A percentile compares a stretch with the other conserved stretches of the same genome.
These are phyloP conservation scores for Tuctoria greenei DNA, from an alignment of 176 grass and related monocot species.

Conservation along the genomic window DNA sequence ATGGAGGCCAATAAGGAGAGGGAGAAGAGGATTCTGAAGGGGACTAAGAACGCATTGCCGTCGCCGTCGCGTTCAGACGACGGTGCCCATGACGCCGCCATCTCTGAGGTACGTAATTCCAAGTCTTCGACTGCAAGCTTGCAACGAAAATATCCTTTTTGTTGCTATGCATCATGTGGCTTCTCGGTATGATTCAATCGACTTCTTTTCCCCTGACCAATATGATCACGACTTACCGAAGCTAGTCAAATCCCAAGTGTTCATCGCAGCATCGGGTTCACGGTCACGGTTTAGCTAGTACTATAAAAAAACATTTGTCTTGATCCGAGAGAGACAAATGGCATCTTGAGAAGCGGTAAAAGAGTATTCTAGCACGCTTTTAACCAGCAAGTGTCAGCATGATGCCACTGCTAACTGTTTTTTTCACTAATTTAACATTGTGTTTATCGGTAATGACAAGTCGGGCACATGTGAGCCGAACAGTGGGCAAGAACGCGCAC, in stretches of 20 bases:
- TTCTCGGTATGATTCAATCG: neutral
- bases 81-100: constrained; percentile 35
- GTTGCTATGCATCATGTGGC: constrained; percentile 10
- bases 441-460: constrained; percentile 46
- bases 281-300: neutral
- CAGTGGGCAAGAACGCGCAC: neutral
- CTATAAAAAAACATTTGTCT: constrained; percentile 5
- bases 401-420: constrained; percentile 14
- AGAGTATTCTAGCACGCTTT: neutral
- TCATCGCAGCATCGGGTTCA: constrained; percentile 14
- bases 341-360: constrained; percentile 1
- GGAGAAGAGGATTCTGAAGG: constrained; percentile 82
- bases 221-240: neutral
- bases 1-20: constrained; percentile 82
- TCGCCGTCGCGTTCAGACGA: constrained; percentile 56
- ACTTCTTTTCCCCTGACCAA: neutral
- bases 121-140: too few relatives aligned
- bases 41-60: constrained; percentile 46
- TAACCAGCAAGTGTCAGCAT: constrained; percentile 16
- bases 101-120: constrained; percentile 34
- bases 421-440: constrained; percentile 22
- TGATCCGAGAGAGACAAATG: constrained; percentile 32
- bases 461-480: constrained; percentile 34
- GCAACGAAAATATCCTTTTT: neutral
- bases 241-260: constrained; percentile 23